Evolutionary conservation across 1,284 basidiomycete species (phyloP), one percentile per base, ranked within the genome.

Genomic region (Sutorius eximius): DNA sequence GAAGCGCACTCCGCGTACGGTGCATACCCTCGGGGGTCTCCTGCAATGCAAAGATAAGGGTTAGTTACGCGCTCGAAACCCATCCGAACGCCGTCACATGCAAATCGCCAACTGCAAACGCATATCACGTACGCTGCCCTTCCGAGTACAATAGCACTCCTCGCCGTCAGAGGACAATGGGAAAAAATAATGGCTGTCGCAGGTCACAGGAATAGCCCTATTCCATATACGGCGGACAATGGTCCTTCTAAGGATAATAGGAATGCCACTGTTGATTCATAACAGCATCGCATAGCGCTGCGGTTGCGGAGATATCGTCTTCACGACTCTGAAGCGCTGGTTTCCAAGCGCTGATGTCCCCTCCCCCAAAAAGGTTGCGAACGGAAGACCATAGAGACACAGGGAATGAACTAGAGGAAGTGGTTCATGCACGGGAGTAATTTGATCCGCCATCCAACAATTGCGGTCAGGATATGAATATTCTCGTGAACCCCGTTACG

Each of bases 1-100:
- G 58, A 29, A 78, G 59, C 5, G 74, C 78, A 42, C 69, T 56
- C 12, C 72, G 72, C 44, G 76, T 79, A 54, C 73, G 72, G 13
- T 44, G 15, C 69, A 72, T 67, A 34, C 36, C 11, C 0, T 48
- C 56, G 18, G 68, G 61, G 10, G 57, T 66, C 38, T 52, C 61
- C 66, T 69, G 43, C n/a, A 36, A 36, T 56, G 48, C 40, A 49
- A 42, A 40, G n/a, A 37, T 3, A 36, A 46, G 16, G 3, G 13
- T 67, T 32, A 63, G 60, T 43, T 12, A 55, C 36, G 36, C 27
- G 49, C 32, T 12, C 30, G 16, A 43, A 3, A 13, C 10, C 16
- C 24, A 24, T 49, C 47, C 42, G 43, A 33, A 41, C 41, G 10
- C 29, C 55, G 49, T 36, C 30, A 51, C 33, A 33, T n/a, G 45